Evolutionary conservation across 2,329 filamentous ascomycete species (phyloP), one percentile per base, ranked within the genome.

Genomic region (Colletotrichum sansevieriae): DNA sequence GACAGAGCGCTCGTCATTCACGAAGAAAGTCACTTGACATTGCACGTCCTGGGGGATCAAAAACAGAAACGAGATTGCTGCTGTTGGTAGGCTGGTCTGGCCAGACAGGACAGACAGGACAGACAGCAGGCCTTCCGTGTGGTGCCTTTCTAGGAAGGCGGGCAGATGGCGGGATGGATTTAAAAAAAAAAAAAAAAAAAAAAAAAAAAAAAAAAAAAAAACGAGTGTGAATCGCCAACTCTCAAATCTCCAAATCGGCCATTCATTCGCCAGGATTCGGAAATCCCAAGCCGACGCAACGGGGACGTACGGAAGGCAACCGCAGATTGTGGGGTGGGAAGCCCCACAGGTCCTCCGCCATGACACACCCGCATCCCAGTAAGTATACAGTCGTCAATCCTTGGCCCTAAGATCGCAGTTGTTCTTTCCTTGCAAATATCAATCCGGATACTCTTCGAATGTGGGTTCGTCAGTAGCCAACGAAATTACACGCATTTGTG

Each of bases 271-370:
- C 65, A 68, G 61, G 54, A 41, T 68, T 68, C 65, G 61, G 65
- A 52, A 59, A 52, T 43, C 35, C 61, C 46, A 68, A 54, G 65
- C 65, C 61, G 65, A 68, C 60, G 54, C 54, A 46, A 68, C 61
- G 65, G 61, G 58, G 65, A 59, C 65, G 55, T 56, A 65, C 65
- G 65, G 65, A 58, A 41, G 54, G 57, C 41, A 46, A 56, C 46
- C 33, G 65, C 61, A 68, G 65, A 59, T 41, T 59, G 65, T 68
- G 65, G 61, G 47, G 54, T 63, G 25, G 4, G 13, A 33, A 8
- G 51, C 51, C 35, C 49, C 37, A 58, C 39, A 44, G 29, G 3
- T 25, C 33, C 41, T 58, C 55, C 41, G 25, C 41, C 25, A 15
- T 29, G 22, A 44, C 22, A 46, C 55, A 58, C 41, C 39, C 55